phyloP scores from a whole-genome alignment of 495 filamentous ascomycete genomes.

The Staphylotrichum tortipilum region DNA sequence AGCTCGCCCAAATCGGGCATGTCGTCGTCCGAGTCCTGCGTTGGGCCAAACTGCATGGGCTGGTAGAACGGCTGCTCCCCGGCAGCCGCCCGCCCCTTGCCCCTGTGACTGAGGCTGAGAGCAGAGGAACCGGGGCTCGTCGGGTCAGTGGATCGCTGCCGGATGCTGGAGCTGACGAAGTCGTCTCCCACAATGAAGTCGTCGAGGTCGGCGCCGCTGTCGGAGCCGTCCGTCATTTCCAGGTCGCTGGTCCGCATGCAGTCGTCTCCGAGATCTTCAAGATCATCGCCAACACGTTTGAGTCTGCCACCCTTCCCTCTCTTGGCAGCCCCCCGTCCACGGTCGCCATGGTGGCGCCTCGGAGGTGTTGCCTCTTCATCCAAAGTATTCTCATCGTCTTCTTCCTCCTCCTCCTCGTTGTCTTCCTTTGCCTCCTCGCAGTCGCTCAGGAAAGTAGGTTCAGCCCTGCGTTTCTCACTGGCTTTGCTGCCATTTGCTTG shows the following conservation, averaged over 20 bases:
- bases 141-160: conserved; percentile 22
- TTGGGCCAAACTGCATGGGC: conserved; percentile 22
- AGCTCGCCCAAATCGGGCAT: conserved; percentile 32
- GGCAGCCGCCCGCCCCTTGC: not conserved
- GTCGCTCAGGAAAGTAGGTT: not conserved
- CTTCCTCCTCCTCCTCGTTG: conserved; percentile 9
- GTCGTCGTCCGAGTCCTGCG: conserved; percentile 29
- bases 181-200: conserved; percentile 40
- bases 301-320: not conserved
- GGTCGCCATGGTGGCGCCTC: not conserved
- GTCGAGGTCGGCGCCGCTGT: conserved; percentile 36
- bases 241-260: conserved; percentile 42
- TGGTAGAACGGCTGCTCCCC: conserved; percentile 24
- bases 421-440: conserved; percentile 7
- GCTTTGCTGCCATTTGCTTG: not conserved
- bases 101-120: conserved; percentile 1
- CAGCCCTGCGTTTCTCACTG: not conserved
- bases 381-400: not conserved
- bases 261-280: conserved; percentile 40
- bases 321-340: conserved; percentile 8
- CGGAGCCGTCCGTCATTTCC: conserved; percentile 36
- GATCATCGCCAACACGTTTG: conserved; percentile 22
- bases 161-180: conserved; percentile 31
- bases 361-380: not conserved
- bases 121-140: conserved; percentile 18